phyloP scores from a whole-genome alignment of 108 stramenopile genomes.

The Nitzschia sp. region DNA sequence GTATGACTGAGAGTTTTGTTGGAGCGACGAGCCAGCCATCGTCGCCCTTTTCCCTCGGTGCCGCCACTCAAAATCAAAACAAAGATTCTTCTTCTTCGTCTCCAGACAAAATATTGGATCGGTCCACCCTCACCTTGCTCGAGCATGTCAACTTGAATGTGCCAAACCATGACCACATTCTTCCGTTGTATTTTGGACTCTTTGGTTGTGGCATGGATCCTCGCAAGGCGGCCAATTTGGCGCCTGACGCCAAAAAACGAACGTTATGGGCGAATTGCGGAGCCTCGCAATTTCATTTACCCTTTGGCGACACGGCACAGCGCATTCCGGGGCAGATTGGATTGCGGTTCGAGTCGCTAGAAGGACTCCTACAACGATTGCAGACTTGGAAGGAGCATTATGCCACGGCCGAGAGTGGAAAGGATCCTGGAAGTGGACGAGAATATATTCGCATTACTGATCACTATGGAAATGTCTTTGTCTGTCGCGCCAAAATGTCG shows the following conservation, averaged over 20 bases:
- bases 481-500: conserved; percentile 6
- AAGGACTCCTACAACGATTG: conserved; percentile 29
- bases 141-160: conserved; percentile 48
- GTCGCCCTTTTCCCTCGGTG: too few species aligned
- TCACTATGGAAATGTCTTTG: conserved; percentile 33
- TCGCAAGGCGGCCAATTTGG: conserved; percentile 40
- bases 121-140: conserved; percentile 36
- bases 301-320: conserved; percentile 31
- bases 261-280: conserved; percentile 56
- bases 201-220: conserved; percentile 57
- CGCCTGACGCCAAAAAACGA: conserved; percentile 11
- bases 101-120: conserved; percentile 24
- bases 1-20: too few species aligned
- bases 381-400: neutral
- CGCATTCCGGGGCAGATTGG: conserved; percentile 39
- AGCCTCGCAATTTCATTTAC: conserved; percentile 56
- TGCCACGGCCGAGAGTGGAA: conserved; percentile 2
- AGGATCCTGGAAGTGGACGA: conserved; percentile 6
- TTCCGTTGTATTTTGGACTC: conserved; percentile 47
- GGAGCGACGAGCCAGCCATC: too few species aligned
- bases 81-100: too few species aligned
- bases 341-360: conserved; percentile 32
- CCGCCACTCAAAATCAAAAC: too few species aligned
- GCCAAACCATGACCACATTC: conserved; percentile 29
- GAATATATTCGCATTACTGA: conserved; percentile 27